Evolutionary conservation across 495 filamentous ascomycete genomes (phyloP).

Genomic region (Jackrogersella minutella): DNA sequence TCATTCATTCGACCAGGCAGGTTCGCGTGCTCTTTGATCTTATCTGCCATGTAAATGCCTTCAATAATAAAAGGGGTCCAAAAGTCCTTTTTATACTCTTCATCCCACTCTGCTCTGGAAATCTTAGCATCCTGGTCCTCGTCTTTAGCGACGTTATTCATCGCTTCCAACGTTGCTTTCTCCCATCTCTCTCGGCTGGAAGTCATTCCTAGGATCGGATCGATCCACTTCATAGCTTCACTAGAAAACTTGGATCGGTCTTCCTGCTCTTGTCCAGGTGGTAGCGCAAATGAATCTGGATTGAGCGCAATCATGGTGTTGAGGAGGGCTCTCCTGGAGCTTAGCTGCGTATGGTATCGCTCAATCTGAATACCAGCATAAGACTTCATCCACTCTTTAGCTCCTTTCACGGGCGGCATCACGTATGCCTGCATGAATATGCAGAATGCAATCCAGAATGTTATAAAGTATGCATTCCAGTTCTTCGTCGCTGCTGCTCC

Average conservation of each 20-base stretch:
- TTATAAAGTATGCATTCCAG: background rate
- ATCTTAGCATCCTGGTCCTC: background rate
- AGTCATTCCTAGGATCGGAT: background rate
- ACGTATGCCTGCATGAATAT: slow-evolving; percentile 1
- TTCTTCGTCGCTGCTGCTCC: background rate
- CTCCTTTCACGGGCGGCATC: background rate
- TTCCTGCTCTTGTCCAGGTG: background rate
- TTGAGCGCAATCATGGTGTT: background rate
- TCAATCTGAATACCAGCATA: background rate
- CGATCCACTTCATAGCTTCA: background rate
- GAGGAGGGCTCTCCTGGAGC: background rate
- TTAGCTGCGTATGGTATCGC: background rate
- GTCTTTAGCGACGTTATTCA: background rate
- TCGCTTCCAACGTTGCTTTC: background rate
- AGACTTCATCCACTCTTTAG: background rate
- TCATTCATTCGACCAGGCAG: background rate
- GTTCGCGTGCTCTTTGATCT: background rate
- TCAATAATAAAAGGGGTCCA: background rate
- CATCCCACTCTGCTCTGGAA: background rate
- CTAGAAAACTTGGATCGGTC: background rate
- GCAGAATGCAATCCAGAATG: background rate
- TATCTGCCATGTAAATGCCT: background rate
- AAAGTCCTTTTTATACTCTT: background rate
- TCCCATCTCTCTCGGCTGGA: background rate
- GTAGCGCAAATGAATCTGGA: background rate